Evolutionary conservation across 495 filamentous ascomycete genomes (phyloP).

Genomic region (Talaromyces nanjingensis): DNA sequence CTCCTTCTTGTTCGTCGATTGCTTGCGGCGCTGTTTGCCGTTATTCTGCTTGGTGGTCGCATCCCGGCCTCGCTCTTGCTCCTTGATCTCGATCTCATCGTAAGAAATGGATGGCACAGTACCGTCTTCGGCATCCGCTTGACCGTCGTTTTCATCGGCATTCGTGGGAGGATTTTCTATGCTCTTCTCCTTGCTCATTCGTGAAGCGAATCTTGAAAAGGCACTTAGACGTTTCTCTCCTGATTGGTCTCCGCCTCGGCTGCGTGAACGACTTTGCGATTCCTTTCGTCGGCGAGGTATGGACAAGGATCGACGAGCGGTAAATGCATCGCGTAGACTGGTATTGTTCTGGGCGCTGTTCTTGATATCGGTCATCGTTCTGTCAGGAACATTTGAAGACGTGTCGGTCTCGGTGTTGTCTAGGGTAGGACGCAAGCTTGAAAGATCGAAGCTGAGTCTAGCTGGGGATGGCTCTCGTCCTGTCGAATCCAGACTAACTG

Average conservation of each 20-base stretch:
- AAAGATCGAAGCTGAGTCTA: conserved; percentile 39
- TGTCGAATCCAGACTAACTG: background rate
- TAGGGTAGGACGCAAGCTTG: conserved; percentile 19
- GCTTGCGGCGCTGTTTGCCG: conserved; percentile 29
- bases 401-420: conserved; percentile 20
- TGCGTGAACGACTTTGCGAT: conserved; percentile 48
- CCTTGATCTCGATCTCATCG: conserved; percentile 26
- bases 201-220: conserved; percentile 55
- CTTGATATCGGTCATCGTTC: conserved; percentile 22
- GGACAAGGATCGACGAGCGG: conserved; percentile 17
- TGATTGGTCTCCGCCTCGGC: conserved; percentile 59
- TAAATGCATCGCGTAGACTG: conserved; percentile 24
- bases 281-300: conserved; percentile 53
- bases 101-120: conserved; percentile 7
- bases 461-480: conserved; percentile 12
- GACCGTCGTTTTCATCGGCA: conserved; percentile 24
- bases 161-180: conserved; percentile 22
- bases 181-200: conserved; percentile 37
- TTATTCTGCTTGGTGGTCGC: conserved; percentile 23
- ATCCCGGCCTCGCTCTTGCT: conserved; percentile 22
- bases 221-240: conserved; percentile 62
- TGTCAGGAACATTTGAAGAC: conserved; percentile 20
- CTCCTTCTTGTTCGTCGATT: conserved; percentile 31
- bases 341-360: conserved; percentile 27
- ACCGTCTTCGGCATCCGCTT: conserved; percentile 24